A percentile compares a stretch with the other conserved stretches of the same genome.
phyloP scores from a whole-genome alignment of 225 moss, liverwort and hornwort genomes.

The Bryoerythrophyllum caledonicum region DNA sequence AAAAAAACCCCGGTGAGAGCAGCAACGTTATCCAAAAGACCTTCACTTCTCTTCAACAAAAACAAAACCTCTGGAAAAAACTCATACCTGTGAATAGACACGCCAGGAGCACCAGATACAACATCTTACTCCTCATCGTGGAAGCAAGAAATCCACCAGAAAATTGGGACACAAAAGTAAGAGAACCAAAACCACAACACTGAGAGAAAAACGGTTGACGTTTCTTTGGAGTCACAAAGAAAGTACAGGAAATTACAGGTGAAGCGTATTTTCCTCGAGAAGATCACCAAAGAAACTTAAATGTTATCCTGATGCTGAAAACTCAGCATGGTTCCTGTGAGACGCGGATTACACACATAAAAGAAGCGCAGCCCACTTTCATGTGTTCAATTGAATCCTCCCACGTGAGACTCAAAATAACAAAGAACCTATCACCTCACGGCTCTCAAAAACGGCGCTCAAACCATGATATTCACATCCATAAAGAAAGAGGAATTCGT shows the following conservation, averaged over 20 bases:
- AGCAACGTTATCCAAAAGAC: background rate
- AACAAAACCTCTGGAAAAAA: background rate
- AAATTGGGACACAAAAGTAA: background rate
- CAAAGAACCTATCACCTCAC: no score
- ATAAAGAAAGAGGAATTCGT: no score
- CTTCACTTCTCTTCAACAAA: background rate
- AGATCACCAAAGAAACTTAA: background rate
- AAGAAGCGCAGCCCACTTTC: no score
- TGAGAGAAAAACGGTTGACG: no score
- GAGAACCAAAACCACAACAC: background rate
- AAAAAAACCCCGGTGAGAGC: no score
- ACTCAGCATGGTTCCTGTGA: no score
- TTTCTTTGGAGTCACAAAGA: background rate
- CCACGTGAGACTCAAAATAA: no score
- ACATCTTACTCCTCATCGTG: constrained; percentile 32
- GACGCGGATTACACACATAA: no score
- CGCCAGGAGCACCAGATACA: constrained; percentile 40
- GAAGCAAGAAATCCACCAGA: background rate
- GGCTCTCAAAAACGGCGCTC: no score
- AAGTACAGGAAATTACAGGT: background rate
- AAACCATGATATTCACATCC: no score
- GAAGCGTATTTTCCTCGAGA: background rate
- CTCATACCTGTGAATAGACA: constrained; percentile 55
- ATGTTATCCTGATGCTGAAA: no score
- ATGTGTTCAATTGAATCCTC: no score